These are phyloP conservation scores for Suillus variegatus DNA, from an alignment of 768 basidiomycete species.

Conservation along the genomic window DNA sequence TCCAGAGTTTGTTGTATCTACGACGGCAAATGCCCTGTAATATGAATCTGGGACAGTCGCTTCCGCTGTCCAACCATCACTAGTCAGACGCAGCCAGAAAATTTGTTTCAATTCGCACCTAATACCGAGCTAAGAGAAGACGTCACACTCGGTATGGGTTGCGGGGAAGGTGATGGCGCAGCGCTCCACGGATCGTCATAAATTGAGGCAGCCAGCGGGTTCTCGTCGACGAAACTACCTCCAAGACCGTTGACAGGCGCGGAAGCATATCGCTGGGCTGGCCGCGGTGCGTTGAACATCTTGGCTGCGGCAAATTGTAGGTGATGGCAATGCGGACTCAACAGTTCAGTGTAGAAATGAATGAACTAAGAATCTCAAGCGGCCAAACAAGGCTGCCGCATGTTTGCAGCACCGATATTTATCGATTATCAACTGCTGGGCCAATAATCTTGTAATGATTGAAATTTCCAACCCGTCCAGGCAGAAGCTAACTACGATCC, in stretches of 20 bases:
- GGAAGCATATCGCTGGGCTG: constrained; percentile 65
- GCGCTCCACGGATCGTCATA: constrained; percentile 87
- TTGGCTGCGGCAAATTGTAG: constrained; percentile 18
- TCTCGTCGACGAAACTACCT: constrained; percentile 73
- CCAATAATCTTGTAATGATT: not conserved
- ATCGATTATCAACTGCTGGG: not conserved
- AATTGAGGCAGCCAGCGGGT: constrained; percentile 70
- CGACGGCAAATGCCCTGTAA: constrained; percentile 66
- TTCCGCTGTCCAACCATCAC: constrained; percentile 50
- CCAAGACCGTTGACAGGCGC: constrained; percentile 61
- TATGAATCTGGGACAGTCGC: constrained; percentile 82
- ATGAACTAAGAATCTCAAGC: not conserved
- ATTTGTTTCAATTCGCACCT: constrained; percentile 38
- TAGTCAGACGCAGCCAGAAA: constrained; percentile 11
- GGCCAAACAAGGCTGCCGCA: constrained; percentile 18
- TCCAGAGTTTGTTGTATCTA: constrained; percentile 70
- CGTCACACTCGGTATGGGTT: constrained; percentile 51
- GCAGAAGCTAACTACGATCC: not conserved
- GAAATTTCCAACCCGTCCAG: not conserved
- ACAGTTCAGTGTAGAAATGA: not conserved
- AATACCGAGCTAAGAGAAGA: constrained; percentile 70
- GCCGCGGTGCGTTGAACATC: constrained; percentile 88
- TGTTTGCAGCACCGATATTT: not conserved
- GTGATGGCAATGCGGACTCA: not conserved
- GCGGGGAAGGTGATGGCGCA: constrained; percentile 69